phyloP scores from a whole-genome alignment of 176 grass and related monocot genomes.

The Pontederia crassipes region DNA sequence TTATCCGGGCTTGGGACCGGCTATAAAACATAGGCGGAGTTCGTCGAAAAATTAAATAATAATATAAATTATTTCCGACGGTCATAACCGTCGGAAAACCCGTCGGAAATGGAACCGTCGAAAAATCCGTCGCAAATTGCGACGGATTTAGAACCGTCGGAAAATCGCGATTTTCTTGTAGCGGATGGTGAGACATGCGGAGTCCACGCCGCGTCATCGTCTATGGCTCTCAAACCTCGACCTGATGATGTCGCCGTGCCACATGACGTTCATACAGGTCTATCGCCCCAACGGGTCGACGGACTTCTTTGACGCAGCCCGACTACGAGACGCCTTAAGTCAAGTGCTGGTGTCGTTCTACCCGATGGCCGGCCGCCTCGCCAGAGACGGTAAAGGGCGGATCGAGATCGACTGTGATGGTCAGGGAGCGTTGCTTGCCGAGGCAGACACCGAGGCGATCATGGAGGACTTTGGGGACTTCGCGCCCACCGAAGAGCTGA shows the following conservation, averaged over 20 bases:
- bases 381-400: slow-evolving; percentile 6
- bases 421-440: slow-evolving; percentile 40
- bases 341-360: slow-evolving; percentile 35
- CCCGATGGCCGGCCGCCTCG: slow-evolving; percentile 49
- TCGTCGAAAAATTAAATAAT: no score
- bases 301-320: slow-evolving; percentile 31
- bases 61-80: no score
- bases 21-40: no score
- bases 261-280: slow-evolving; percentile 48
- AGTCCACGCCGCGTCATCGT: slow-evolving; percentile 27
- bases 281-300: background rate
- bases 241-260: slow-evolving; percentile 26
- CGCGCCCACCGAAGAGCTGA: slow-evolving; percentile 17
- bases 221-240: slow-evolving; percentile 70
- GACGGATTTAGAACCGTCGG: no score
- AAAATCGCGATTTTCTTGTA: no score
- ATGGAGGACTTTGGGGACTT: slow-evolving; percentile 33
- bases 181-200: slow-evolving; percentile 32
- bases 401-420: slow-evolving; percentile 35
- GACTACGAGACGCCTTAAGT: slow-evolving; percentile 29
- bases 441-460: slow-evolving; percentile 14
- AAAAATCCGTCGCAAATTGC: no score
- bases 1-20: no score
- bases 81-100: no score
- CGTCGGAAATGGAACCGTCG: no score